Percentiles rank a stretch among this genome's conserved stretches.
phyloP scores from a whole-genome alignment of 768 basidiomycete genomes.

The Lactarius sp. region DNA sequence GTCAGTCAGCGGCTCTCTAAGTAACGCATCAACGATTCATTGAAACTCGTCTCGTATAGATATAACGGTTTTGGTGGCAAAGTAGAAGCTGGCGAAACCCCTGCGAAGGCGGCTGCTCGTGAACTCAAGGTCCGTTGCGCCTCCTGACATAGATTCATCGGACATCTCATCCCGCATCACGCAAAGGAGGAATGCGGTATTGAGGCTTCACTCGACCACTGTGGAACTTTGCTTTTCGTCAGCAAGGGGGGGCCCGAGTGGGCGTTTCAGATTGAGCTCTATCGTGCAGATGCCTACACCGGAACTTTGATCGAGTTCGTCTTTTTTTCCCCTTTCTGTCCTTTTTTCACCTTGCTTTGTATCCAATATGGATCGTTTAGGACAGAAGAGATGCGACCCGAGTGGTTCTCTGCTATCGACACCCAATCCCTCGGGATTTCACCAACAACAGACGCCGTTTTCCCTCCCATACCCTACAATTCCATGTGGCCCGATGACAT shows the following conservation, averaged over 20 bases:
- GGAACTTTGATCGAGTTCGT: slow-evolving; percentile 66
- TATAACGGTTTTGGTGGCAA: slow-evolving; percentile 92
- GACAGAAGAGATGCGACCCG: slow-evolving; percentile 82
- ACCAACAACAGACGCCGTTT: neutral
- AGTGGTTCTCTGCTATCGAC: slow-evolving; percentile 58
- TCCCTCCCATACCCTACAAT: slow-evolving; percentile 53
- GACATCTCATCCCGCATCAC: neutral
- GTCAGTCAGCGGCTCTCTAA: slow-evolving; percentile 33
- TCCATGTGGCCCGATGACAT: slow-evolving; percentile 60
- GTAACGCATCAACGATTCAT: neutral
- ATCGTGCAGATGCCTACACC: slow-evolving; percentile 53
- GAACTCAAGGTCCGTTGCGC: slow-evolving; percentile 50
- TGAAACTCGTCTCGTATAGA: slow-evolving; percentile 36
- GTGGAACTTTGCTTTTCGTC: slow-evolving; percentile 63
- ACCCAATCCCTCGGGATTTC: slow-evolving; percentile 11
- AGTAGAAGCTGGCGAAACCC: slow-evolving; percentile 68
- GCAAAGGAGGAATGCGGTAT: slow-evolving; percentile 81
- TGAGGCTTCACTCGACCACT: slow-evolving; percentile 54
- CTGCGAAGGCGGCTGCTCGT: slow-evolving; percentile 66
- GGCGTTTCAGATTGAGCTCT: slow-evolving; percentile 72
- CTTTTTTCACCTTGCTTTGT: neutral
- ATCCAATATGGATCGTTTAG: slow-evolving; percentile 35
- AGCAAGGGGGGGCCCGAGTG: slow-evolving; percentile 43
- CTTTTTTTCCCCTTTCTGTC: slow-evolving; percentile 3
- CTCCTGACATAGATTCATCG: neutral